Conservation (phyloP, 768 basidiomycete genomes). For the Rhodocollybia butyracea region DNA sequence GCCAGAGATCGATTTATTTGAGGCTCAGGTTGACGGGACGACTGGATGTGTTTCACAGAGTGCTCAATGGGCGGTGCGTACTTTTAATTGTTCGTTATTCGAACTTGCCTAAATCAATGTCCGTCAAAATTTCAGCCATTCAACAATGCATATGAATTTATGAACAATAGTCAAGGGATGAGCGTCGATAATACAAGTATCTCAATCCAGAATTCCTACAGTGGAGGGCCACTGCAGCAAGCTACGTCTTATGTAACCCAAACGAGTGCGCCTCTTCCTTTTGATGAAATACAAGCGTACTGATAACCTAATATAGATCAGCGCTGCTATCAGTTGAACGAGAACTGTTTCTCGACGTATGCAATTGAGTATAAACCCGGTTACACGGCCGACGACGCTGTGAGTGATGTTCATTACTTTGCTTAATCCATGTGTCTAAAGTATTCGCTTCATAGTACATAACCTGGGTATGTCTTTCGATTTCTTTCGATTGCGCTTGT, state of each 20-base stretch:
- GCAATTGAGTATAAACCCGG: constrained; percentile 70
- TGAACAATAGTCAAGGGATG: not conserved
- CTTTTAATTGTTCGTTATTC: not conserved
- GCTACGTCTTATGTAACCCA: constrained; percentile 72
- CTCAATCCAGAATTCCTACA: constrained; percentile 57
- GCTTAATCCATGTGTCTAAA: too few species aligned
- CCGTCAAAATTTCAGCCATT: not conserved
- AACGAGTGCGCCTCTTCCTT: constrained; percentile 32
- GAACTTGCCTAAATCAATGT: not conserved
- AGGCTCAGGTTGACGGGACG: constrained; percentile 38
- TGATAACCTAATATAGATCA: constrained; percentile 32
- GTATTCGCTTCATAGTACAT: constrained; percentile 71
- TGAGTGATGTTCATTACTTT: constrained; percentile 27
- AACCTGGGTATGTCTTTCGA: too few species aligned
- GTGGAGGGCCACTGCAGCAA: constrained; percentile 72
- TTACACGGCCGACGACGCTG: constrained; percentile 63
- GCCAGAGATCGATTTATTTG: constrained; percentile 58
- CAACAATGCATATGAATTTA: constrained; percentile 1
- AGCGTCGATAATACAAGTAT: constrained; percentile 45
- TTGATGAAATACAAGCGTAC: not conserved
- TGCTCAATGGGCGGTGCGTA: constrained; percentile 54
- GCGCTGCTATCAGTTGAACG: constrained; percentile 61
- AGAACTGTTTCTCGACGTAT: constrained; percentile 66
- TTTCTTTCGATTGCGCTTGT: too few species aligned
- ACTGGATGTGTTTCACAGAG: constrained; percentile 50